Percentiles rank a stretch among this genome's conserved stretches.
phyloP scores from a whole-genome alignment of 2,329 filamentous ascomycete species.

The Cordyceps tenuipes region DNA sequence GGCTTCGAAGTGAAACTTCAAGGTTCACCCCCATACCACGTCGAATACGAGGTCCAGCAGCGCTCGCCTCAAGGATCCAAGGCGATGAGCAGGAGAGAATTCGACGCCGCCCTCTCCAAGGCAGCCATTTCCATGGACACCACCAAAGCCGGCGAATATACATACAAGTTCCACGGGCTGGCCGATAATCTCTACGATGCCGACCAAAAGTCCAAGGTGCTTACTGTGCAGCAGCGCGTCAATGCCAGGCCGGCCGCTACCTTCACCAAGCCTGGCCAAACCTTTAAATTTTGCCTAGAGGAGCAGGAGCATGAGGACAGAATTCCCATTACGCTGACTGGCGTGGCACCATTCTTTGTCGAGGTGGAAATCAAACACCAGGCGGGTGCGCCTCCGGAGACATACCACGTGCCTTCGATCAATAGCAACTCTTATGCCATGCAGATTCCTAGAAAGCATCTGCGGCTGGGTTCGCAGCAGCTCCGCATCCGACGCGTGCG shows the following conservation, averaged over 20 bases:
- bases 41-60: slow-evolving; percentile 73
- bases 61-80: slow-evolving; percentile 58
- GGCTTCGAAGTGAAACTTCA: slow-evolving; percentile 72
- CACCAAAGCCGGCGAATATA: slow-evolving; percentile 69
- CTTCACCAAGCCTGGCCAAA: slow-evolving; percentile 81
- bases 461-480: slow-evolving; percentile 83
- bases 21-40: slow-evolving; percentile 71
- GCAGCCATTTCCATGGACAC: slow-evolving; percentile 84
- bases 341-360: slow-evolving; percentile 77
- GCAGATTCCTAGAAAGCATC: slow-evolving; percentile 72
- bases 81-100: slow-evolving; percentile 57
- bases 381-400: slow-evolving; percentile 68
- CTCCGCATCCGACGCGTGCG: slow-evolving; percentile 84
- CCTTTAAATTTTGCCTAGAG: slow-evolving; percentile 90
- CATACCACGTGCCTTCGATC: slow-evolving; percentile 74
- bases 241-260: slow-evolving; percentile 73
- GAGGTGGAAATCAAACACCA: slow-evolving; percentile 93
- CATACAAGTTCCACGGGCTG: slow-evolving; percentile 76
- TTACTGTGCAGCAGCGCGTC: slow-evolving; percentile 73
- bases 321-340: slow-evolving; percentile 79
- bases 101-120: slow-evolving; percentile 69
- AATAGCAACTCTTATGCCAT: slow-evolving; percentile 66
- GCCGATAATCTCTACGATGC: slow-evolving; percentile 80
- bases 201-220: slow-evolving; percentile 55
- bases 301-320: slow-evolving; percentile 74